Evolutionary conservation across 495 filamentous ascomycete species (phyloP).

Genomic region (Lasiosphaeria miniovina): DNA sequence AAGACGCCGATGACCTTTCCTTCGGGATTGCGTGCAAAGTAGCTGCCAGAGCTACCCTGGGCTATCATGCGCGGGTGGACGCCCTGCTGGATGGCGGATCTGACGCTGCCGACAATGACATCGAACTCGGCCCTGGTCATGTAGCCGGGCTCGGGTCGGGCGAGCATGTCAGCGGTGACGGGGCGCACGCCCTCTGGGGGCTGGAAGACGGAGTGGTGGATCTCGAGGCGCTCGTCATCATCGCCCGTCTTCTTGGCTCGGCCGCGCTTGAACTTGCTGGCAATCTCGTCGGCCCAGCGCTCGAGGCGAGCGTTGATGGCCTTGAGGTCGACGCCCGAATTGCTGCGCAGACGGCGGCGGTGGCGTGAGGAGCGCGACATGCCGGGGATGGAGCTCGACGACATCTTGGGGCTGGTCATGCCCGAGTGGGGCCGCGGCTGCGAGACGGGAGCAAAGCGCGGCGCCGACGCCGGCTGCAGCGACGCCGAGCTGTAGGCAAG

Average conservation of each 20-base stretch:
- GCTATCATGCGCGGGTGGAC: constrained; percentile 94
- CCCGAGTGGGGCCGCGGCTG: constrained; percentile 60
- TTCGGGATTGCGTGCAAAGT: constrained; percentile 88
- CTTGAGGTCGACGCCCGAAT: constrained; percentile 93
- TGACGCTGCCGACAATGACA: constrained; percentile 83
- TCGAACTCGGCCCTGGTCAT: constrained; percentile 82
- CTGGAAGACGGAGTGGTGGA: constrained; percentile 95
- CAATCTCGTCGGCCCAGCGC: constrained; percentile 97
- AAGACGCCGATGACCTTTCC: constrained; percentile 97
- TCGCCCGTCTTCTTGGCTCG: constrained; percentile 69
- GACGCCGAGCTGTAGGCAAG: constrained; percentile 56
- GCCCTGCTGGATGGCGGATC: constrained; percentile 82
- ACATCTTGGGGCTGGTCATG: constrained; percentile 52
- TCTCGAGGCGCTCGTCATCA: constrained; percentile 81
- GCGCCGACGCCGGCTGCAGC: constrained; percentile 57
- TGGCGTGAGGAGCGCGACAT: constrained; percentile 27
- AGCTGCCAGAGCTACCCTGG: constrained; percentile 94
- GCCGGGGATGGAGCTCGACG: constrained; percentile 3
- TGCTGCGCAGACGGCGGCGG: constrained; percentile 65
- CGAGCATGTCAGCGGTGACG: constrained; percentile 70
- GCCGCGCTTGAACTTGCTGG: constrained; percentile 89
- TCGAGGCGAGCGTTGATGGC: constrained; percentile 97
- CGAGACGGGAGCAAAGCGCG: constrained; percentile 65
- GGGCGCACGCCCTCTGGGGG: constrained; percentile 80
- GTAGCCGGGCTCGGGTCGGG: constrained; percentile 47